Base-by-base conservation (phyloP, 2,329 filamentous ascomycete genomes). In the Aspergillus brasiliensis region DNA sequence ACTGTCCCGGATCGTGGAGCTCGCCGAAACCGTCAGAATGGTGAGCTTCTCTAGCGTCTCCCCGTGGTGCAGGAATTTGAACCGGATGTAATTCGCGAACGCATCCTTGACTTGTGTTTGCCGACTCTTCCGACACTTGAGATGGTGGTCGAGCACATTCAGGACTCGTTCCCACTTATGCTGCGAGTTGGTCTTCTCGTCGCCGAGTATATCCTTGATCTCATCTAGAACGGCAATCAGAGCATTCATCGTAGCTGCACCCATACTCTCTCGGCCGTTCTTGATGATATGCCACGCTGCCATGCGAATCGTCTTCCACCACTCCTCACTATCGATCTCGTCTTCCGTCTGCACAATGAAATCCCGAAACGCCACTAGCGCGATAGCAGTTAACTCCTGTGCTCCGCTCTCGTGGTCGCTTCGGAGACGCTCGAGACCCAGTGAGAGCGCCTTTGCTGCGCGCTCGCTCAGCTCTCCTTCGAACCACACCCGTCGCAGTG, bases 241-340 rank as follows among this genome's bases (percentile, higher is more conserved):
- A 17, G 69, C 67, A 57, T 70, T 73, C 40, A 85, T 76, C 27
- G 88, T 86, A 1, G 86, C 82, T 0, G 86, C 83, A 1, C 83
- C 83, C 86, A 90, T 90, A 69, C 83, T 87, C 62, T 87, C 85
- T n/a, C 86, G 81, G 0, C 86, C 85, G 56, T 87, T 86, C 67
- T 87, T 87, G 73, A 84, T 86, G 1, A 90, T 74, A 70, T 88
- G 84, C 83, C 88, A 90, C 2, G 82, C 84, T 2, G 78, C 80
- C 75, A 84, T 81, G 13, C 84, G 78, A n/a, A 83, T 70, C 27
- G 79, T 80, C 25, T 71, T 72, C 86, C 86, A 90, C 81, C 85
- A 87, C 6, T 70, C 72, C 3, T 62, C n/a, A 1, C 17, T 57
- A 2, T 68, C 62, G 8, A 68, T 54, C 1, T 66, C 62, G 1